phyloP scores from a whole-genome alignment of 306 rosid genomes.

The Vigna unguiculata region DNA sequence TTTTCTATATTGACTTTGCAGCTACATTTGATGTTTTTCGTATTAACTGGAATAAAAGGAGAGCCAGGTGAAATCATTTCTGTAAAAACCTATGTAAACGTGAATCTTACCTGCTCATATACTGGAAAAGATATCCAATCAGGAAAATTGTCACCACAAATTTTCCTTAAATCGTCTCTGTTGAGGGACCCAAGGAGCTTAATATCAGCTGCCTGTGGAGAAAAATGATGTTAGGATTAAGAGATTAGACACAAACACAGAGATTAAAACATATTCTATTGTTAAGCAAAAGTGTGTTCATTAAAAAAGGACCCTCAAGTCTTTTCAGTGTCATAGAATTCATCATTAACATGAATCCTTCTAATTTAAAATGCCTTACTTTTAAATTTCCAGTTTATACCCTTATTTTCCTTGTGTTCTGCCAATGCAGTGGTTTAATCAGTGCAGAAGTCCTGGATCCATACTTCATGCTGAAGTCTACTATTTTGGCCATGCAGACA shows the following conservation, averaged over 20 bases:
- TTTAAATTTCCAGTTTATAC: neutral
- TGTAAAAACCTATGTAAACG: constrained; percentile 20
- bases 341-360: neutral
- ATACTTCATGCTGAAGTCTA: neutral
- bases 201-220: constrained; percentile 83
- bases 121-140: constrained; percentile 98
- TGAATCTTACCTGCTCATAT: constrained; percentile 76
- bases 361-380: neutral
- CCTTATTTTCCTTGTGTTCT: neutral
- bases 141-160: constrained; percentile 91
- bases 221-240: constrained; percentile 26
- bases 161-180: constrained; percentile 86
- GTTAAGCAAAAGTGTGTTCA: constrained; percentile 15
- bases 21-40: constrained; percentile 21
- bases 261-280: constrained; percentile 1
- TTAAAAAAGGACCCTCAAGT: neutral
- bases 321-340: neutral
- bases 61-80: neutral
- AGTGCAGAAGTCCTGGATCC: neutral
- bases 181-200: constrained; percentile 90
- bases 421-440: neutral
- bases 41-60: constrained; percentile 23
- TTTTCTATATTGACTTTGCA: constrained; percentile 8
- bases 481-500: neutral
- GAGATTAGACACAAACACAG: neutral